These are phyloP conservation scores for Jacaranda copaia DNA, from an alignment of 257 asterid species.

Conservation along the genomic window DNA sequence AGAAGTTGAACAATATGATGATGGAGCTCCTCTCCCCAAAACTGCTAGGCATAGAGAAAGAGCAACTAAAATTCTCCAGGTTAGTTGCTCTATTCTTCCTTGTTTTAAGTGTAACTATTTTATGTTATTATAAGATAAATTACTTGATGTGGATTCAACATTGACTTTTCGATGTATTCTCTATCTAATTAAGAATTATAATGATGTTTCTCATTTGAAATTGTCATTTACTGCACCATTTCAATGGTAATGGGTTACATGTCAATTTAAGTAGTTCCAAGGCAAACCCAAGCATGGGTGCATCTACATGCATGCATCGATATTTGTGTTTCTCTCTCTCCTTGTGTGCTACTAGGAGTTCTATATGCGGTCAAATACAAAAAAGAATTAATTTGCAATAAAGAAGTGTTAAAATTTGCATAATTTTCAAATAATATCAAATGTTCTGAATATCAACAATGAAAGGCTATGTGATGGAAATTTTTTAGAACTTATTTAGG, in stretches of 20 bases:
- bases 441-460: not conserved
- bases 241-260: not conserved
- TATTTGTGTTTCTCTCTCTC: not conserved
- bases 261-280: not conserved
- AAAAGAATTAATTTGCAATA: not conserved
- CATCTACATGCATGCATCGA: constrained; percentile 5
- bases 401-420: constrained; percentile 8
- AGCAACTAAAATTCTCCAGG: constrained; percentile 89
- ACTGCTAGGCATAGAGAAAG: constrained; percentile 99
- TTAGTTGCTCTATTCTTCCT: constrained; percentile 46
- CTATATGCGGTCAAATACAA: not conserved
- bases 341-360: not conserved
- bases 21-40: constrained; percentile 95
- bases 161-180: constrained; percentile 8
- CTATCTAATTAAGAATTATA: not conserved
- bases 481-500: not conserved
- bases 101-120: constrained; percentile 26
- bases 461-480: not conserved
- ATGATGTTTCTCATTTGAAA: not conserved
- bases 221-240: not conserved
- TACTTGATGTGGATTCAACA: constrained; percentile 28
- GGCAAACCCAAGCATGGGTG: not conserved
- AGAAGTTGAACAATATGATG: constrained; percentile 84
- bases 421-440: not conserved
- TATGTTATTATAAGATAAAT: not conserved